Evolutionary conservation across 2,329 filamentous ascomycete genomes (phyloP).

Genomic region (Penicillium thymicola): DNA sequence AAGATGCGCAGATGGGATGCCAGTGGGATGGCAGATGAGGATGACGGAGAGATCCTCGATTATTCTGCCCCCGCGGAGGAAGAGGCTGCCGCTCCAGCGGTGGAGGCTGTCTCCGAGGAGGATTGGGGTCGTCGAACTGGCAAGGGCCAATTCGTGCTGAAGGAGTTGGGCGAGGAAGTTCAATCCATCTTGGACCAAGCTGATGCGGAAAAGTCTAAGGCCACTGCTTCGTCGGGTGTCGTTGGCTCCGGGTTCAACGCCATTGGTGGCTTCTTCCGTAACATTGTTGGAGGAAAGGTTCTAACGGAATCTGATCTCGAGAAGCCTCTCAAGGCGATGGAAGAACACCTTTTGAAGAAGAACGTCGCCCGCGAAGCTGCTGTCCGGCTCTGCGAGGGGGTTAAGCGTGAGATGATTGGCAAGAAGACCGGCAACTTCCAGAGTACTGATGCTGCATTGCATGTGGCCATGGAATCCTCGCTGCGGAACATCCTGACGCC

Average conservation of each 20-base stretch:
- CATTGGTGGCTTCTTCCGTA: constrained; percentile 85
- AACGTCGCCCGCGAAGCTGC: constrained; percentile 96
- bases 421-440: constrained; percentile 92
- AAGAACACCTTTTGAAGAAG: constrained; percentile 89
- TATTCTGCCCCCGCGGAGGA: constrained; percentile 70
- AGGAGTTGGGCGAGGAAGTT: constrained; percentile 90
- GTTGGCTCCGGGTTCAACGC: constrained; percentile 77
- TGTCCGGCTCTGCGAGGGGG: constrained; percentile 82
- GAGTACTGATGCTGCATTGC: constrained; percentile 77
- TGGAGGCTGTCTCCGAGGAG: constrained; percentile 72
- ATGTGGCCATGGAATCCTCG: constrained; percentile 84
- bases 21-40: constrained; percentile 81
- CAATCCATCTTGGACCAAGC: constrained; percentile 81
- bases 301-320: constrained; percentile 84
- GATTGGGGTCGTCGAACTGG: constrained; percentile 81
- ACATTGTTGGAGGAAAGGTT: constrained; percentile 91
- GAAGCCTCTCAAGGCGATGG: constrained; percentile 92
- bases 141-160: constrained; percentile 90
- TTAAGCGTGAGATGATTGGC: constrained; percentile 84
- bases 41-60: constrained; percentile 75
- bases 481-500: constrained; percentile 94
- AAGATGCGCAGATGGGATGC: constrained; percentile 90
- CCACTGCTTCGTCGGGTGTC: constrained; percentile 56
- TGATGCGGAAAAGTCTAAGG: constrained; percentile 59
- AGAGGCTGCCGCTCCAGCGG: constrained; percentile 52